Evolutionary conservation across 1,284 basidiomycete genomes (phyloP), one percentile per base, ranked within the genome.

Genomic region (Heliocybe sulcata): DNA sequence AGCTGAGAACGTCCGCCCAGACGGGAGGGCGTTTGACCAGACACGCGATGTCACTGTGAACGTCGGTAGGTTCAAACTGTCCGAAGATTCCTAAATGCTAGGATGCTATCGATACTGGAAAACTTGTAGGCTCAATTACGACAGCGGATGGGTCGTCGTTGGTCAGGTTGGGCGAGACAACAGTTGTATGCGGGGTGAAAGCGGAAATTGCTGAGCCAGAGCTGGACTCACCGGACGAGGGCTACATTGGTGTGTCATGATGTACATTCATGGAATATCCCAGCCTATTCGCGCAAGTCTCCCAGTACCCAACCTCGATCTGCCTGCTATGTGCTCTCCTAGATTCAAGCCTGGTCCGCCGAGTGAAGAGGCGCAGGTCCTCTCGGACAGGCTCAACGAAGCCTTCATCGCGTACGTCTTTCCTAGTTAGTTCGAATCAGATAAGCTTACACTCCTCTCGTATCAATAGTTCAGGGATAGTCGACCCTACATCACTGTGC

Each of bases 301-400:
- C 52, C 52, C 58, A 90, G 87, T 90, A 0, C 87, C 90, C 2
- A 92, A 98, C 67, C 74, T 98, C 58, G 96, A 99, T 67, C 79
- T 99, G 0, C 90, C 94, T 0, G 90, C 96, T 0, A 80, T 98
- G 54, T 97, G 91, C 69, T 95, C 93, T 10, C 86, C 94, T 0
- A 85, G 84, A 62, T 98, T 97, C 77, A 95, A 94, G 66, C 87
- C 94, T 25, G 96, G 96, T 2, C 95, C 96, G 2, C 96, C 96
- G 1, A 79, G 81, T 1, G 93, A 95, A 59, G 92, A 97, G 64
- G 92, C 94, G 0, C 95, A 98, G 65, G 84, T 92, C 2, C 75
- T 95, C 9, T 94, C 92, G 0, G 87, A 90, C 61, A 76, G 88
- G 59, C 69, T 98, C 54, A 86, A 91, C 60, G 87, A 94, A 58